phyloP scores from a whole-genome alignment of 1,139 yeast genomes.

The Pichia sp. region DNA sequence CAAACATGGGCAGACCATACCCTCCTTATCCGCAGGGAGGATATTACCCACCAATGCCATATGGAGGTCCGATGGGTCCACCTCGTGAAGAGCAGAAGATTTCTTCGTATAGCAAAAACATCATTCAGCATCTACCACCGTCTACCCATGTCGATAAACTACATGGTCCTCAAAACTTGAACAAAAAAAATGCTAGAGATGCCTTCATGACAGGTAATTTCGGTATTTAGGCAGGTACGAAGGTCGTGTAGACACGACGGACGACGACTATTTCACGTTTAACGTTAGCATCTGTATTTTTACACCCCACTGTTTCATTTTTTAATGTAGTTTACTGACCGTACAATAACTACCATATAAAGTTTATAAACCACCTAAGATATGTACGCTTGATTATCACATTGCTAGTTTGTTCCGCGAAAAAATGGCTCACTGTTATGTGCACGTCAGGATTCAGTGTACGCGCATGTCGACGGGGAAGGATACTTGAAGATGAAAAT shows the following conservation, averaged over 20 bases:
- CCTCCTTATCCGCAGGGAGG: neutral
- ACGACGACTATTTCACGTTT: neutral
- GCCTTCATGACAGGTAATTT: constrained; percentile 33
- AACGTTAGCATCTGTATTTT: neutral
- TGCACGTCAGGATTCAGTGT: no score
- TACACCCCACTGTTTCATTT: neutral
- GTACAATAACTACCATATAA: neutral
- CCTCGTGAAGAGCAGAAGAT: constrained; percentile 1
- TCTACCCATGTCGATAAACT: constrained; percentile 24
- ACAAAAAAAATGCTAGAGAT: constrained; percentile 30
- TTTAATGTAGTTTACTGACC: neutral
- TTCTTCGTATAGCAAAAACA: constrained; percentile 17
- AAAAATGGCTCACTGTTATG: no score
- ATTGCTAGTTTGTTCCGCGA: no score
- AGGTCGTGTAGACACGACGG: no score
- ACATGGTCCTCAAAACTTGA: constrained; percentile 25
- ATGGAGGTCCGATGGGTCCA: constrained; percentile 3
- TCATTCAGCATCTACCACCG: constrained; percentile 30
- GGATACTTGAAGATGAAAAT: no score
- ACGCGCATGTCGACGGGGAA: no score
- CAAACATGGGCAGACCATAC: neutral
- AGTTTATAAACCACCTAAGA: neutral
- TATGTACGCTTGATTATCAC: no score
- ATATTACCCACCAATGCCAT: neutral
- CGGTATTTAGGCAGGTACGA: constrained; percentile 27